Evolutionary conservation across 2,329 filamentous ascomycete genomes (phyloP).

Genomic region (Fusarium longipes): DNA sequence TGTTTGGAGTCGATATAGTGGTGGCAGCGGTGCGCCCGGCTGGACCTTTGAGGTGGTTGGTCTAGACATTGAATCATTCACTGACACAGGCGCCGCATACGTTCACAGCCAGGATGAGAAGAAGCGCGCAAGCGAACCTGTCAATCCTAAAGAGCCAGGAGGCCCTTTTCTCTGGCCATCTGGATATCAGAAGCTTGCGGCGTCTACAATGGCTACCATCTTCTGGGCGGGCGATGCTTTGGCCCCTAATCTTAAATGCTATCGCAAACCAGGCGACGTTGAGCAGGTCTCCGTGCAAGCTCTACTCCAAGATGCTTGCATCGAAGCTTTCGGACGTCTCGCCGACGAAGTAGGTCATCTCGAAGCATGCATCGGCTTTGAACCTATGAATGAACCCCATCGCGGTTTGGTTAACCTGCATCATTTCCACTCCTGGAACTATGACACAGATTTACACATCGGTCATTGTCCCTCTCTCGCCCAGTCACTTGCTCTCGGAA

Average conservation of each 20-base stretch:
- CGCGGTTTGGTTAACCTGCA: constrained; percentile 56
- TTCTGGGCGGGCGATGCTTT: constrained; percentile 48
- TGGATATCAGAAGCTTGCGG: constrained; percentile 53
- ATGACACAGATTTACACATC: constrained; percentile 57
- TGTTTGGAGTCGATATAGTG: constrained; percentile 57
- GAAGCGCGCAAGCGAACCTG: constrained; percentile 39
- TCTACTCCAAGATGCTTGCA: constrained; percentile 49
- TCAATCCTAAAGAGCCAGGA: constrained; percentile 50
- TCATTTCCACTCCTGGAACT: constrained; percentile 55
- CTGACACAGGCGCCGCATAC: constrained; percentile 50
- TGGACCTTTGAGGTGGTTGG: constrained; percentile 57
- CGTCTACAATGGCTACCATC: constrained; percentile 49
- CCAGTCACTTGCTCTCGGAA: constrained; percentile 55
- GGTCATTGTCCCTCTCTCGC: constrained; percentile 54
- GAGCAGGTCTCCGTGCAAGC: constrained; percentile 46
- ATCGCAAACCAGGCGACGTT: constrained; percentile 24
- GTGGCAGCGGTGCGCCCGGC: constrained; percentile 55
- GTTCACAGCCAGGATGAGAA: constrained; percentile 52
- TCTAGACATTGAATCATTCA: constrained; percentile 53
- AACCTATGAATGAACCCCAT: constrained; percentile 57
- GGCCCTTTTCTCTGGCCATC: constrained; percentile 54
- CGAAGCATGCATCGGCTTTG: constrained; percentile 54
- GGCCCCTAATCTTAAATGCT: constrained; percentile 46
- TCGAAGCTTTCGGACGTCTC: constrained; percentile 52
- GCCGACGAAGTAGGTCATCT: constrained; percentile 49